phyloP scores from a whole-genome alignment of 345 rosid genomes.

The Eucalyptus virginea region DNA sequence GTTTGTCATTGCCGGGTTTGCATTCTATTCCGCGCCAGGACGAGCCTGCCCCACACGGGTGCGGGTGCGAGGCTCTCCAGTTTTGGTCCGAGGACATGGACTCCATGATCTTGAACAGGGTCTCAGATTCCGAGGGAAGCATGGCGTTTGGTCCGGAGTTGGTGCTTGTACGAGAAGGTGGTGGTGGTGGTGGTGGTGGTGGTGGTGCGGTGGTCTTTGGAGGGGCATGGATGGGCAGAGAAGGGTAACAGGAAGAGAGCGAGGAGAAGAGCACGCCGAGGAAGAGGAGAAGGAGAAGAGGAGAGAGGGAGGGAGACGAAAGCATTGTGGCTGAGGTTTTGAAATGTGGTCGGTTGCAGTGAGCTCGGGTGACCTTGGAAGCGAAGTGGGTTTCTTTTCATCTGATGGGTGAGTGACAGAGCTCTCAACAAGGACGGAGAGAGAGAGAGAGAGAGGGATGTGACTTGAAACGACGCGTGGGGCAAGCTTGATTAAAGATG shows the following conservation, averaged over 20 bases:
- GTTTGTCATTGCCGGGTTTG: constrained; percentile 44
- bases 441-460: constrained; percentile 13
- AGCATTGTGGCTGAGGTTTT: background rate
- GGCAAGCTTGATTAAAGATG: background rate
- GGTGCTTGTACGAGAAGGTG: background rate
- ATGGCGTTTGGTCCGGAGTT: constrained; percentile 1
- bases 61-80: constrained; percentile 62
- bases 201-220: background rate
- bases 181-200: background rate
- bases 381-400: background rate
- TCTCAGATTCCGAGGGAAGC: constrained; percentile 48
- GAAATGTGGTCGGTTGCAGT: background rate
- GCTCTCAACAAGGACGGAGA: background rate
- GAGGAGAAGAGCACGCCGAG: background rate
- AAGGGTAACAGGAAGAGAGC: background rate
- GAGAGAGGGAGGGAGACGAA: background rate
- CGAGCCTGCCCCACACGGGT: constrained; percentile 59
- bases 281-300: background rate
- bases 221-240: background rate
- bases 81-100: constrained; percentile 63
- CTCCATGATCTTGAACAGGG: constrained; percentile 78
- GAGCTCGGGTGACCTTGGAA: background rate
- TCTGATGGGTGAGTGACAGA: background rate
- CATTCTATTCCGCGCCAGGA: constrained; percentile 84
- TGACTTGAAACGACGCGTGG: constrained; percentile 48